phyloP scores from a whole-genome alignment of 108 stramenopile genomes.

The Pinguiococcus pyrenoidosus region DNA sequence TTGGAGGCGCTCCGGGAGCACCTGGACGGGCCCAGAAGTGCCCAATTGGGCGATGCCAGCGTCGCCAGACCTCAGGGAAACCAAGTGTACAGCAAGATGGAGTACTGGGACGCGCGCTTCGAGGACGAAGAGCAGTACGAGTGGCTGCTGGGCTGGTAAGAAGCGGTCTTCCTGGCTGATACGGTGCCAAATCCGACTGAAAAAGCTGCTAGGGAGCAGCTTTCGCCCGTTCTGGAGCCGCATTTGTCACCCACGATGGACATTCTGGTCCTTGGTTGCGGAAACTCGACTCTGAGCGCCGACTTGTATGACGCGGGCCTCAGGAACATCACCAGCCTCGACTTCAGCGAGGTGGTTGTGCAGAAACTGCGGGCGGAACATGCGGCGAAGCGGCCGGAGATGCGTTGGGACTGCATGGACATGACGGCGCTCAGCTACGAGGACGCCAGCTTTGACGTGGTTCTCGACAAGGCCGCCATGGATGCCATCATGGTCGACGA shows the following conservation, averaged over 20 bases:
- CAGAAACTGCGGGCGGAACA: constrained; percentile 18
- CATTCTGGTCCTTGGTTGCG: constrained; percentile 42
- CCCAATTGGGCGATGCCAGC: background rate
- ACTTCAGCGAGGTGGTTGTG: constrained; percentile 24
- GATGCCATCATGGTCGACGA: constrained; percentile 48
- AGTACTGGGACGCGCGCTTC: constrained; percentile 55
- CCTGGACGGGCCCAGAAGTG: background rate
- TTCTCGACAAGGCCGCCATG: constrained; percentile 61
- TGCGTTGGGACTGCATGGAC: constrained; percentile 43
- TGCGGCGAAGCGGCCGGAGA: constrained; percentile 4
- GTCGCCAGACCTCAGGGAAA: constrained; percentile 3
- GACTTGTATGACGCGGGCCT: constrained; percentile 41
- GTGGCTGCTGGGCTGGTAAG: constrained; percentile 20
- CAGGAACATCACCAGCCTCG: constrained; percentile 21
- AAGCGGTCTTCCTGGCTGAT: constrained; percentile 1
- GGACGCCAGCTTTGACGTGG: constrained; percentile 41
- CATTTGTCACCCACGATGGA: background rate
- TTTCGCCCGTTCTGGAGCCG: background rate
- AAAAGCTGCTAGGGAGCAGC: background rate
- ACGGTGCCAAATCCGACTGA: background rate
- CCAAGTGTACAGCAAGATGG: constrained; percentile 14
- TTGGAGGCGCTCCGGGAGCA: constrained; percentile 10
- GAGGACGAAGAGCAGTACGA: constrained; percentile 38
- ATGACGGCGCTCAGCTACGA: constrained; percentile 32
- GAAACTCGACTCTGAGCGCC: constrained; percentile 36